Evolutionary conservation across 805 yeast genomes (phyloP).

Genomic region (Diddensiella santjacobensis): DNA sequence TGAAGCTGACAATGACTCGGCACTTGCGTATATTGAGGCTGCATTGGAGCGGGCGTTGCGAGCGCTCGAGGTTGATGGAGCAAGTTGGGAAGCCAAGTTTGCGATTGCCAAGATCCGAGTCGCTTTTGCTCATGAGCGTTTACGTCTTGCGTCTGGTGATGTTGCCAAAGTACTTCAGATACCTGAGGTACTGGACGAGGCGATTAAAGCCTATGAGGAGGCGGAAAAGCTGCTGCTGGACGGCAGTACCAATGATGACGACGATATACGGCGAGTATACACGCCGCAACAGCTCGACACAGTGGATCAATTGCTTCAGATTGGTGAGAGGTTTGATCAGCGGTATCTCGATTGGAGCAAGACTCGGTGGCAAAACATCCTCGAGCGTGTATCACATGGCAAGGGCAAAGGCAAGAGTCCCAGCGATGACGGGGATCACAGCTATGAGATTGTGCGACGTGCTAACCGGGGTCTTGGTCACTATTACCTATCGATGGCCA

Average conservation of each 20-base stretch:
- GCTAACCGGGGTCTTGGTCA: slow-evolving; percentile 35
- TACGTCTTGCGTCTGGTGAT: slow-evolving; percentile 30
- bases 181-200: slow-evolving; percentile 25
- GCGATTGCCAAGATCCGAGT: slow-evolving; percentile 46
- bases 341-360: slow-evolving; percentile 22
- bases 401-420: slow-evolving; percentile 19
- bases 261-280: neutral
- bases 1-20: slow-evolving; percentile 28
- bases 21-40: slow-evolving; percentile 60
- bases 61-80: slow-evolving; percentile 40
- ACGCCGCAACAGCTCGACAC: slow-evolving; percentile 31
- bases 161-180: neutral
- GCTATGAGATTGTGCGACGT: slow-evolving; percentile 12
- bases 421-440: slow-evolving; percentile 12
- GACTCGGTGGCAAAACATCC: slow-evolving; percentile 17
- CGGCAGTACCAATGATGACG: slow-evolving; percentile 1
- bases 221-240: slow-evolving; percentile 34
- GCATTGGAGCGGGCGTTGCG: slow-evolving; percentile 62
- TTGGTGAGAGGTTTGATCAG: slow-evolving; percentile 42
- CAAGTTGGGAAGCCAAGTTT: slow-evolving; percentile 40
- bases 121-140: slow-evolving; percentile 33
- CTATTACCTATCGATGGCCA: slow-evolving; percentile 29
- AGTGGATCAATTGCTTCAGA: slow-evolving; percentile 54
- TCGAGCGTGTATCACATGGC: slow-evolving; percentile 9
- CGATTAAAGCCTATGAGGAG: slow-evolving; percentile 43